Conservation (phyloP, 148 eudicot species). For the Chenopodium quinoa region DNA sequence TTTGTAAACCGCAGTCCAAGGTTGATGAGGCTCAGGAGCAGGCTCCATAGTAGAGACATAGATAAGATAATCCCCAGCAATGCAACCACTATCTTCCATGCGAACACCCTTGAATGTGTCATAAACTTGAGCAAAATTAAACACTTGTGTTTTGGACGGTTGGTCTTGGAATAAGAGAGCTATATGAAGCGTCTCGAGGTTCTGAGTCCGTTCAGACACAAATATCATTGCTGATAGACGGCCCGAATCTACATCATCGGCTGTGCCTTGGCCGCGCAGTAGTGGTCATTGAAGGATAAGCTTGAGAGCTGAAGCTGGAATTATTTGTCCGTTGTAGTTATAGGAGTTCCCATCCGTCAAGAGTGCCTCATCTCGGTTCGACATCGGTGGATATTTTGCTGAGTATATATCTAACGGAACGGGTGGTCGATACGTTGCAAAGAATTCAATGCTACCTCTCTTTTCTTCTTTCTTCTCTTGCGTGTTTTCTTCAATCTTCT, state of each 20-base stretch:
- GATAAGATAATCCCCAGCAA: too few relatives aligned
- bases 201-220: conserved; percentile 20
- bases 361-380: neutral
- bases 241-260: conserved; percentile 15
- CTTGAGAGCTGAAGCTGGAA: conserved; percentile 26
- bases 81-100: too few relatives aligned
- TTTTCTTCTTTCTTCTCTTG: neutral
- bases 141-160: too few relatives aligned
- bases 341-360: conserved; percentile 10
- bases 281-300: conserved; percentile 10
- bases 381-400: neutral
- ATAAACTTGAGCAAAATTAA: too few relatives aligned
- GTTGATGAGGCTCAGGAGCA: too few relatives aligned
- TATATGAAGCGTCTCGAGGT: conserved; percentile 29
- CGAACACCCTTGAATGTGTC: too few relatives aligned
- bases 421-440: conserved; percentile 29
- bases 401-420: conserved; percentile 25
- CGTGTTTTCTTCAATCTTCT: neutral
- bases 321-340: conserved; percentile 25
- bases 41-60: too few relatives aligned
- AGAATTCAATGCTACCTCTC: conserved; percentile 28
- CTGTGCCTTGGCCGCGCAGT: neutral
- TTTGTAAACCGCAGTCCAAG: too few relatives aligned
- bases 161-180: neutral
- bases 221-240: conserved; percentile 13